These are phyloP conservation scores for Baorangia bicolor DNA, from an alignment of 768 basidiomycete genomes.

Conservation along the genomic window DNA sequence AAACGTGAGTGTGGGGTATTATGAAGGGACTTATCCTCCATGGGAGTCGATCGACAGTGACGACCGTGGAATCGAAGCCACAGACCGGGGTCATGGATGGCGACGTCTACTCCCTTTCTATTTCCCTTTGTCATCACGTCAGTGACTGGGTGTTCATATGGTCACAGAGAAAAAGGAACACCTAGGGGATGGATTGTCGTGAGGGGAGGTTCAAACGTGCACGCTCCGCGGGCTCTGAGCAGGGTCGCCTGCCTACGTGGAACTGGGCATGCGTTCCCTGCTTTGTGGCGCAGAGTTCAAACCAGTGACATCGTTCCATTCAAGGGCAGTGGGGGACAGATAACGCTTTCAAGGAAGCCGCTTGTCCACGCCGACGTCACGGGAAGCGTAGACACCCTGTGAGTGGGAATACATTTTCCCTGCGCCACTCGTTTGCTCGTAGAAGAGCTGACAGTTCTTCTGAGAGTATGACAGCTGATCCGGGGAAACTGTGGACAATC, in stretches of 20 bases:
- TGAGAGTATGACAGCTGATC: no score
- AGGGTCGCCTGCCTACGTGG: neutral
- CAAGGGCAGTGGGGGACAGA: neutral
- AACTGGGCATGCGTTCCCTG: neutral
- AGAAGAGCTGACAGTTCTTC: neutral
- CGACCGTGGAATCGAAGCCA: neutral
- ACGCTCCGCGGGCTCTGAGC: neutral
- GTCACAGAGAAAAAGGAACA: neutral
- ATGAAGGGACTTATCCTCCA: neutral
- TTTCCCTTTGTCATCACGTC: neutral
- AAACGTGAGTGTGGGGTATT: conserved; percentile 5
- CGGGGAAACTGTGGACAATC: no score
- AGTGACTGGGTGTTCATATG: neutral
- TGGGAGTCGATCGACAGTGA: conserved; percentile 8
- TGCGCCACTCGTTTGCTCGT: neutral
- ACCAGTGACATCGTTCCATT: neutral
- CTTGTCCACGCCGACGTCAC: neutral
- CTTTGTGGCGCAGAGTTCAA: neutral
- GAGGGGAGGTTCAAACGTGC: neutral
- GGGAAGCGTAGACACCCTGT: neutral
- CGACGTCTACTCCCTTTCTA: neutral
- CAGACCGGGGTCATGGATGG: neutral
- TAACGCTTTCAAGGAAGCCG: neutral
- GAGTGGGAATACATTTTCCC: neutral
- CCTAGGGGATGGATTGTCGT: neutral